phyloP scores from a whole-genome alignment of 345 rosid genomes.

The Dovyalis caffra region DNA sequence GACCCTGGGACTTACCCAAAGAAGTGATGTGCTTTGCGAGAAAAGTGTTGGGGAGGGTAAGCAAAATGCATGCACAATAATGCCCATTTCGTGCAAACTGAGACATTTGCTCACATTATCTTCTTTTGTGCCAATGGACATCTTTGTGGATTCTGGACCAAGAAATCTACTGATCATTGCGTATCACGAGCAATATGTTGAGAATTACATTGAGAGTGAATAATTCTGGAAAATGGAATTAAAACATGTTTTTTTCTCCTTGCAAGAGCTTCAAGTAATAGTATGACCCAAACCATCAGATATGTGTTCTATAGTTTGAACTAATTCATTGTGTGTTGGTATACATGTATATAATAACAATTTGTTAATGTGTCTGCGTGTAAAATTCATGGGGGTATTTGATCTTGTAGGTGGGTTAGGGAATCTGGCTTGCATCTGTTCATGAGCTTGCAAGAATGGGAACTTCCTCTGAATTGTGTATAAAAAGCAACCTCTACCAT shows the following conservation, averaged over 20 bases:
- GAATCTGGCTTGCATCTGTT: too few relatives aligned
- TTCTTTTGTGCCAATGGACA: background rate
- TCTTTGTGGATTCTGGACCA: background rate
- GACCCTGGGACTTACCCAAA: conserved; percentile 66
- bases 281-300: background rate
- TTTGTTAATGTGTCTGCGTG: background rate
- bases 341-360: background rate
- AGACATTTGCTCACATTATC: background rate
- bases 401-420: too few relatives aligned
- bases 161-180: background rate
- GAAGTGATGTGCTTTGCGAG: conserved; percentile 39
- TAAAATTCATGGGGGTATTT: too few relatives aligned
- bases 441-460: too few relatives aligned
- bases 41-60: background rate
- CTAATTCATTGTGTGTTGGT: background rate
- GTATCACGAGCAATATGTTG: background rate
- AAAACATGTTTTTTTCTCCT: background rate
- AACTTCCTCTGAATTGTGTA: too few relatives aligned
- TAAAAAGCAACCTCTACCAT: too few relatives aligned
- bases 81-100: background rate
- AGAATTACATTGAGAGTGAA: background rate
- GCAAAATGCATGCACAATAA: background rate
- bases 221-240: background rate
- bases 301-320: background rate
- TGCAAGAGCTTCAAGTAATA: background rate